Evolutionary conservation across 352 stramenopile genomes (phyloP).

Genomic region (Globisporangium irregulare): DNA sequence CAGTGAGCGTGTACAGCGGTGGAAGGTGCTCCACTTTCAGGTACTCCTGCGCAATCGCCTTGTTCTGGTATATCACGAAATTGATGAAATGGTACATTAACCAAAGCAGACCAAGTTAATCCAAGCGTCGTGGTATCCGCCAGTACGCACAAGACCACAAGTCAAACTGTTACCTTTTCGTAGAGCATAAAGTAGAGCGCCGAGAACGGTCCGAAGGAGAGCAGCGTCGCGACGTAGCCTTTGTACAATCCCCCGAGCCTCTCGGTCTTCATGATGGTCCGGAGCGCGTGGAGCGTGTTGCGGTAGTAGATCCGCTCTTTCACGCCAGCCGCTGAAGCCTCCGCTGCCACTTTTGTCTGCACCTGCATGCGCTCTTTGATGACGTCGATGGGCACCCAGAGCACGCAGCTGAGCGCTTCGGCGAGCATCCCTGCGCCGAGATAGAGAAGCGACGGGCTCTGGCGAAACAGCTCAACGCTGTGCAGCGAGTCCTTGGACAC

Average conservation of each 20-base stretch:
- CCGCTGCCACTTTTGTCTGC: slow-evolving; percentile 41
- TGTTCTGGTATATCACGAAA: slow-evolving; percentile 32
- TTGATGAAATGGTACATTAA: no score
- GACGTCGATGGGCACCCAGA: slow-evolving; percentile 99
- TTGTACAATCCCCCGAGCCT: slow-evolving; percentile 92
- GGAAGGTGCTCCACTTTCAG: slow-evolving; percentile 44
- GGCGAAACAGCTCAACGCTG: slow-evolving; percentile 34
- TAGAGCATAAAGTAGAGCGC: slow-evolving; percentile 98
- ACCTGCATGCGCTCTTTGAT: slow-evolving; percentile 99
- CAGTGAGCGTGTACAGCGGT: slow-evolving; percentile 58
- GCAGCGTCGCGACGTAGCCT: slow-evolving; percentile 93
- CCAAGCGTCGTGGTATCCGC: neutral
- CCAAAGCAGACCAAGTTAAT: neutral
- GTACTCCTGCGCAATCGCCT: slow-evolving; percentile 43
- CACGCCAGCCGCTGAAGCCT: neutral
- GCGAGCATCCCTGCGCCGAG: slow-evolving; percentile 70
- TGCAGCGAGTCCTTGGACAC: slow-evolving; percentile 66
- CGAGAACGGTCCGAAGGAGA: slow-evolving; percentile 97
- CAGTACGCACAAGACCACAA: neutral
- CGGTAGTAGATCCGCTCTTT: slow-evolving; percentile 80
- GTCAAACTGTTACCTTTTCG: slow-evolving; percentile 57
- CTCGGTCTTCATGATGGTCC: slow-evolving; percentile 90
- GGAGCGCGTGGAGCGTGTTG: slow-evolving; percentile 87
- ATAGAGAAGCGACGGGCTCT: slow-evolving; percentile 60
- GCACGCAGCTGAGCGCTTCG: slow-evolving; percentile 88